Conservation (phyloP, 768 basidiomycete genomes). For the Kwoniella dejecticola region DNA sequence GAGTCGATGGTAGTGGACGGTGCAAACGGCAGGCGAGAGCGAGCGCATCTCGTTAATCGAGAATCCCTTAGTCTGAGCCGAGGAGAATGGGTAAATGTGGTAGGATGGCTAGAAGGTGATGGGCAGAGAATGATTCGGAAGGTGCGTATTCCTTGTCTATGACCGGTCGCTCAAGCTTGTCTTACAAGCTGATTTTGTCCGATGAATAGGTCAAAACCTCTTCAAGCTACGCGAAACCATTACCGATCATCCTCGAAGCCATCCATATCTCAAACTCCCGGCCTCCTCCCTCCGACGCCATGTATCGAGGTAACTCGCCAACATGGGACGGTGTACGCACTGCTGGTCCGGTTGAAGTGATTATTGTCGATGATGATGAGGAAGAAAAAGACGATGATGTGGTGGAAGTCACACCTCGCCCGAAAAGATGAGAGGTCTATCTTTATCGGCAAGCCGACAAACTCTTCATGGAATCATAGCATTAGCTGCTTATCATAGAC, state of each 20-base stretch:
- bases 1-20: too few relatives aligned
- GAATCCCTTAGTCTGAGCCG: conserved; percentile 28
- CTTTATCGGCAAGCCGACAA: too few relatives aligned
- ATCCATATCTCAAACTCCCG: conserved; percentile 37
- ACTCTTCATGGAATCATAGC: too few relatives aligned
- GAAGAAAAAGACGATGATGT: background rate
- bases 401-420: background rate
- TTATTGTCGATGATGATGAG: background rate
- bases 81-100: conserved; percentile 39
- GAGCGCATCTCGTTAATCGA: conserved; percentile 16
- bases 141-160: conserved; percentile 9
- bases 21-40: too few relatives aligned
- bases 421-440: too few relatives aligned
- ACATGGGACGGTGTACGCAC: conserved; percentile 9
- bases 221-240: conserved; percentile 21
- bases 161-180: background rate
- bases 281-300: conserved; percentile 20
- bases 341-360: background rate
- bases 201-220: conserved; percentile 17
- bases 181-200: too few relatives aligned
- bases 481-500: too few relatives aligned
- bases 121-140: conserved; percentile 12
- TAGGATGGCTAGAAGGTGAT: conserved; percentile 46
- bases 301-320: conserved; percentile 22
- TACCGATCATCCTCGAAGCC: conserved; percentile 38